A percentile compares a stretch with the other conserved stretches of the same genome.
phyloP scores from a whole-genome alignment of 108 stramenopile species.

The Pinguiococcus pyrenoidosus region DNA sequence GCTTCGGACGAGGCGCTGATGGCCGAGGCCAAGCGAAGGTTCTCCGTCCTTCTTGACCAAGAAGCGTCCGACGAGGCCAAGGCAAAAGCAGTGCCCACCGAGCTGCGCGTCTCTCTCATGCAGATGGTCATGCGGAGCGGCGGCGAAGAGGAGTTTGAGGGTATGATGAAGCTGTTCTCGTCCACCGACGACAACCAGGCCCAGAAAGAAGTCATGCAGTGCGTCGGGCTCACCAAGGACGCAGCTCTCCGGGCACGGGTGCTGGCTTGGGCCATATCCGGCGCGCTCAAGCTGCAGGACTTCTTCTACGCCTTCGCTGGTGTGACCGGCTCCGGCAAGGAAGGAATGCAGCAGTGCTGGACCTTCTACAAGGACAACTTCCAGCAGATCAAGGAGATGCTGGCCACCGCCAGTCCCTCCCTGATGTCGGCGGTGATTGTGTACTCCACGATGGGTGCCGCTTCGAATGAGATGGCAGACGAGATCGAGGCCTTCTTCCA shows the following conservation, averaged over 20 bases:
- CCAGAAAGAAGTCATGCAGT: conserved; percentile 53
- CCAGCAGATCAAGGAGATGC: conserved; percentile 54
- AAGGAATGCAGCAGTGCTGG: conserved; percentile 74
- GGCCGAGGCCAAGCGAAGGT: conserved; percentile 60
- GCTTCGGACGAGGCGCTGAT: conserved; percentile 55
- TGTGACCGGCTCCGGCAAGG: conserved; percentile 50
- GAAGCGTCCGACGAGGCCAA: conserved; percentile 51
- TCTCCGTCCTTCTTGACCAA: conserved; percentile 50
- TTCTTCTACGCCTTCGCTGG: conserved; percentile 86
- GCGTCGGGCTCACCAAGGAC: conserved; percentile 52
- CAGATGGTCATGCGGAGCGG: conserved; percentile 76
- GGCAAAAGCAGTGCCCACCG: conserved; percentile 67
- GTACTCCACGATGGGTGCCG: conserved; percentile 63
- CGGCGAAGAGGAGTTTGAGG: conserved; percentile 59
- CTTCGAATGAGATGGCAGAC: conserved; percentile 56
- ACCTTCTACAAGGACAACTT: conserved; percentile 72
- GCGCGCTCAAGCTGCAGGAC: conserved; percentile 86
- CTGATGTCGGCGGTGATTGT: conserved; percentile 79
- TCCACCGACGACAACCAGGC: conserved; percentile 62
- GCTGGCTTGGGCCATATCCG: conserved; percentile 74
- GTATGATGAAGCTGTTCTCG: conserved; percentile 52
- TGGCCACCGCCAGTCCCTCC: conserved; percentile 63
- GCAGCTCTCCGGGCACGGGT: conserved; percentile 55
- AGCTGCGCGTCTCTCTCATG: conserved; percentile 83
- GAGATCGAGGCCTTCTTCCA: conserved; percentile 80